Evolutionary conservation across 2,329 filamentous ascomycete species (phyloP), one percentile per base, ranked within the genome.

Genomic region (Tolypocladium inflatum): DNA sequence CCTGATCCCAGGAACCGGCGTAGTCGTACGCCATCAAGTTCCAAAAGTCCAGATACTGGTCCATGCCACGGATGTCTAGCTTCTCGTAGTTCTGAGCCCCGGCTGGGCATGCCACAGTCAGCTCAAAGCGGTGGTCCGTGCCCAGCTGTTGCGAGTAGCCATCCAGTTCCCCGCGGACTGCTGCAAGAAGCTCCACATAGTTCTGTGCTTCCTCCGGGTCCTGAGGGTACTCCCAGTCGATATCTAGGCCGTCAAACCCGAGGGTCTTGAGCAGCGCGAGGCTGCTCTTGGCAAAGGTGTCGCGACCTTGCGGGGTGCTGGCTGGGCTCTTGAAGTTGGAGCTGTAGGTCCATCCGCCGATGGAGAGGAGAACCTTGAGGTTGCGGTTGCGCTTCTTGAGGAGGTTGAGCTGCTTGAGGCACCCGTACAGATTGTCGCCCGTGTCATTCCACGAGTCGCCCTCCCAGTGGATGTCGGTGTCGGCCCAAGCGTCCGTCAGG

Each of bases 311-410:
- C 0, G 83, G 78, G 0, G 88, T 91, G 48, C 88, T 88, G 1
- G 88, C 87, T 0, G 91, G 88, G 35, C 74, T 76, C n/a, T 83
- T 80, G 73, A 97, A 95, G 75, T 96, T 94, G 71, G 82, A 77
- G 62, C 87, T 90, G 72, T 96, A 96, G 0, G 91, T 96, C 91
- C 91, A 97, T 55, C 93, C 93, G 61, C 92, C 92, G 61, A 97
- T 90, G 57, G 88, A 91, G 5, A 97, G 81, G 15, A 97, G 80
- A 4, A 94, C 78, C 72, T 96, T 96, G 61, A 97, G 79, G 64
- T 92, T 86, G 54, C 91, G 87, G 72, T 96, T 89, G 61, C 81
- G 78, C 63, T 84, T 83, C 77, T 97, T 97, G 52, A 92, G 81
- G 1, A 96, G 78, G 70, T 89, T 90, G 41, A 96, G 82, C 74